Evolutionary conservation across 371 early-diverging fungal species (phyloP).

Genomic region (Capniomyces stellatus): DNA sequence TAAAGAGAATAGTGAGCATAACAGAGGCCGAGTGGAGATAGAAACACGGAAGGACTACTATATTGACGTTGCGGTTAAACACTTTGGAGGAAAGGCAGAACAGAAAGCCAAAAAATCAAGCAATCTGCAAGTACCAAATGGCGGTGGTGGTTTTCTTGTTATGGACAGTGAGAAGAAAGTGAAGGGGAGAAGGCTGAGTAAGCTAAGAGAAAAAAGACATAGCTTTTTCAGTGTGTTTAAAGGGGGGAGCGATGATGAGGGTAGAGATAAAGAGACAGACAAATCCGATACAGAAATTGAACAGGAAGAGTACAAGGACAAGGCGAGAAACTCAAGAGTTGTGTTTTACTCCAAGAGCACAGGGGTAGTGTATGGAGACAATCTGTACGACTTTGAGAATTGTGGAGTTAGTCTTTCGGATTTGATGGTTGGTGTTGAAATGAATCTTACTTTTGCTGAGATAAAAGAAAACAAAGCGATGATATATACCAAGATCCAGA

Average conservation of each 20-base stretch:
- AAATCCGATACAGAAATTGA: no score
- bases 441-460: not conserved
- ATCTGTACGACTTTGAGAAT: not conserved
- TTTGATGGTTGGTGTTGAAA: not conserved
- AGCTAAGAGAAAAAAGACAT: not conserved
- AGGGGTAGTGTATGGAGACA: not conserved
- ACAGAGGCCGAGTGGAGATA: no score
- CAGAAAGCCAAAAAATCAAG: not conserved
- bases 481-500: not conserved
- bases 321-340: not conserved
- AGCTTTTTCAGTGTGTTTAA: not conserved
- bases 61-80: no score
- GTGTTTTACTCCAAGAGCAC: constrained; percentile 1
- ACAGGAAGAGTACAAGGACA: not conserved
- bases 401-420: not conserved
- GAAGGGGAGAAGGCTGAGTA: not conserved
- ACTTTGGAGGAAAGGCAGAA: no score
- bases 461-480: not conserved
- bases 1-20: no score
- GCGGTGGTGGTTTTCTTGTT: not conserved
- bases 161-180: not conserved
- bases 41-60: no score
- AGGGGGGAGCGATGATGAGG: no score
- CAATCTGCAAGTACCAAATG: not conserved
- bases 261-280: no score